Evolutionary conservation across 1,284 basidiomycete genomes (phyloP), one percentile per base, ranked within the genome.

Genomic region (Veloporphyrellus conicus): DNA sequence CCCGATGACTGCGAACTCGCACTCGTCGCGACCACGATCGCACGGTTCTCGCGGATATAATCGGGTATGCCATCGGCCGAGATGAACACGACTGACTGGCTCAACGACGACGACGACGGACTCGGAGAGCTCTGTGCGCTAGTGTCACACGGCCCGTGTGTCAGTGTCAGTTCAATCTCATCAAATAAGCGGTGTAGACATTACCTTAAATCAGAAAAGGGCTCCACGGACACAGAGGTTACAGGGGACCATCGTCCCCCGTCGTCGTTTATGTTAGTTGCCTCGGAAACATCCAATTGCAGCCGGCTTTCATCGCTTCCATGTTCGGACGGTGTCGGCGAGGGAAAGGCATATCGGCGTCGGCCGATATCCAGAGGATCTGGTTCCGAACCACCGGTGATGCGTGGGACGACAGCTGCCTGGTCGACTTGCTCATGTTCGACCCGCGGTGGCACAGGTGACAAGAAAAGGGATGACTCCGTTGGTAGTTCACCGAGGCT

Each of bases 31-130:
- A 65, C 61, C 29, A 65, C 44, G 6, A 68, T 28, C 15, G 63
- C 67, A 10, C 52, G 62, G 25, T 68, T 68, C 4, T 68, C 61
- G 5, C 52, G 57, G 39, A 66, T 43, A 31, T 65, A 64, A 0
- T 67, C 57, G 19, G 63, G 67, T 48, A 68, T 58, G 10, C 52
- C 57, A 4, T 64, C 64, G 18, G 60, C 58, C 41, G 63, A 64
- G 15, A 65, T 47, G 28, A 61, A 64, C 25, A 65, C 60, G 27
- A 67, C 25, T 18, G 63, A 65, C 3, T 55, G 49, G 20, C 48
- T 53, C 1, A n/a, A n/a, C n/a, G 63, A 54, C 16, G 54, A 55
- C 18, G 47, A 25, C 23, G 23, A 10, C 15, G n/a, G 23, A 36
- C 35, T 39, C 12, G 50, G 36, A 6, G 54, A 48, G 16, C 22